phyloP scores from a whole-genome alignment of 169 alveolate genomes.

The Eimeria praecox region DNA sequence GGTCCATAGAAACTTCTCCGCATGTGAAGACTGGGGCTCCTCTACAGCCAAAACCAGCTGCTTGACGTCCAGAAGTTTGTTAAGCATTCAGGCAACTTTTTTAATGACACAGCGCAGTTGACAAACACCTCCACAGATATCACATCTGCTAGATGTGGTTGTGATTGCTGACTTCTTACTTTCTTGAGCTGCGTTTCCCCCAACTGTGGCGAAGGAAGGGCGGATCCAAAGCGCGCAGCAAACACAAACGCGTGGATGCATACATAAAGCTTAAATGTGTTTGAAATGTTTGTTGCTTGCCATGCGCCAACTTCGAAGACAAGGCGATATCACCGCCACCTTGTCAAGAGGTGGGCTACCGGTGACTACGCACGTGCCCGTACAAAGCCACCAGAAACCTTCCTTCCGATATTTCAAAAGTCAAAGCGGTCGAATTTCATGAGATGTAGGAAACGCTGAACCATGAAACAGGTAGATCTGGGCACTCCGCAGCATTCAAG shows the following conservation, averaged over 20 bases:
- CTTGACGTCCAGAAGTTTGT: background rate
- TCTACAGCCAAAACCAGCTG: background rate
- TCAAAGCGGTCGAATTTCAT: background rate
- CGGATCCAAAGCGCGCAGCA: background rate
- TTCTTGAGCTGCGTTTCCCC: background rate
- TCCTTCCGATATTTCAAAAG: background rate
- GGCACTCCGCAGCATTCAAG: background rate
- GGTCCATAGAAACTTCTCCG: too few species aligned
- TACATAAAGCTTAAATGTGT: background rate
- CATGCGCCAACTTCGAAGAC: too few species aligned
- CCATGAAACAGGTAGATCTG: background rate
- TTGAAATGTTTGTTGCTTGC: background rate
- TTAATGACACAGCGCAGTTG: background rate
- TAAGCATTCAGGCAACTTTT: background rate
- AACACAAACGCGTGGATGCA: background rate
- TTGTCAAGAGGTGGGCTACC: background rate
- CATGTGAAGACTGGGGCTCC: background rate
- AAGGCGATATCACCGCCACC: background rate
- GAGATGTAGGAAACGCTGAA: background rate
- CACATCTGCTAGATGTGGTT: background rate
- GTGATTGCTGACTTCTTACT: background rate
- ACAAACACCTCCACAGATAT: background rate
- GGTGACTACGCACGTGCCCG: background rate
- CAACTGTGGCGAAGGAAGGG: background rate
- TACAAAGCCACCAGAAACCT: background rate